These are phyloP conservation scores for Curvularia eragrostidis DNA, from an alignment of 2,329 filamentous ascomycete genomes.

Conservation along the genomic window DNA sequence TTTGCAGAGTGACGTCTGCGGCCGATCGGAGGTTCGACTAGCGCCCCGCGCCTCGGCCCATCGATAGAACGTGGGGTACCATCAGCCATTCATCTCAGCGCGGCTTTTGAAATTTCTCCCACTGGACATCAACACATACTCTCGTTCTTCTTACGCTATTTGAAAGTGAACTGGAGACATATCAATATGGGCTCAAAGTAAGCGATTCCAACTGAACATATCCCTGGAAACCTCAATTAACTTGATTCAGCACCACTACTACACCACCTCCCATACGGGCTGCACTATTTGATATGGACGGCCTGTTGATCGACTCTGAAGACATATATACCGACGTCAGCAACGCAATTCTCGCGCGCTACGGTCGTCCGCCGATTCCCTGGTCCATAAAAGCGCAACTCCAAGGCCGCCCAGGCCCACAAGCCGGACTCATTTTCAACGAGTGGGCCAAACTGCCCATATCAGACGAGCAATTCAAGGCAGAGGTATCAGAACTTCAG, in stretches of 20 bases:
- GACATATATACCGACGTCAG: conserved; percentile 85
- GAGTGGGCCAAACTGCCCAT: conserved; percentile 89
- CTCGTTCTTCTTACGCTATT: neutral
- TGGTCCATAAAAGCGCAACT: conserved; percentile 95
- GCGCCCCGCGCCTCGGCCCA: conserved; percentile 21
- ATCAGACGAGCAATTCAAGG: conserved; percentile 68
- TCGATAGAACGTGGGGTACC: conserved; percentile 22
- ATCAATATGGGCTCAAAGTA: conserved; percentile 28
- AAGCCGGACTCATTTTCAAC: conserved; percentile 70
- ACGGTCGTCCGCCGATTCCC: conserved; percentile 75
- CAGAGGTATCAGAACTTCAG: conserved; percentile 69
- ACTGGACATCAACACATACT: conserved; percentile 9
- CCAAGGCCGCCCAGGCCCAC: conserved; percentile 66
- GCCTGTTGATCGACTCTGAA: conserved; percentile 91
- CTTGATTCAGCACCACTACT: conserved; percentile 19
- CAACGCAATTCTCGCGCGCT: conserved; percentile 79
- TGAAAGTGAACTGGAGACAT: neutral
- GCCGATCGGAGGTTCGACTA: conserved; percentile 16
- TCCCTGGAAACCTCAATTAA: neutral
- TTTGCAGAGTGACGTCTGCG: conserved; percentile 33
- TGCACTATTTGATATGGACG: conserved; percentile 99
- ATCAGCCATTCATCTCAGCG: conserved; percentile 19
- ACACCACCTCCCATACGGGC: conserved; percentile 77
- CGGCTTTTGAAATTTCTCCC: conserved; percentile 5
- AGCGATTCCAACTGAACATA: neutral